These are phyloP conservation scores for Venturia nashicola DNA, from an alignment of 2,329 filamentous ascomycete genomes.

Conservation along the genomic window DNA sequence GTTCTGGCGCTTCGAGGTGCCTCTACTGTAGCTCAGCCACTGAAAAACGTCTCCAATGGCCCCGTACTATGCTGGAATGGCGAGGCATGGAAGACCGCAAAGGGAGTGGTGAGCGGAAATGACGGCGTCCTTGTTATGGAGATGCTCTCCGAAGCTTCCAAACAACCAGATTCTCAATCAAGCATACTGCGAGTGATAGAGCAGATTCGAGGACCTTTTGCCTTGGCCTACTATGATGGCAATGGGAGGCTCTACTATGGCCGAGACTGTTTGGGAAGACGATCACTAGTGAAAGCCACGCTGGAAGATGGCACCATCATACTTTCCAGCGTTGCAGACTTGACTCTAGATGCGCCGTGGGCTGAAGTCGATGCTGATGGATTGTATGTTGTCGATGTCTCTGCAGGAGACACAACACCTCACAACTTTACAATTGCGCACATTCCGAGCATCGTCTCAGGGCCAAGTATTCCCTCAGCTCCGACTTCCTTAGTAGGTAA, in stretches of 20 bases:
- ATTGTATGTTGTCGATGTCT: conserved; percentile 44
- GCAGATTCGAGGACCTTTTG: conserved; percentile 57
- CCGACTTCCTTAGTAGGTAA: not conserved
- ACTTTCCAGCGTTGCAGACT: conserved; percentile 60
- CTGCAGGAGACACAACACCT: not conserved
- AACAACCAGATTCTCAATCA: conserved; percentile 8
- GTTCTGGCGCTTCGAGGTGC: conserved; percentile 83
- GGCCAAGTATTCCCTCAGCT: not conserved
- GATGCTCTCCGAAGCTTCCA: conserved; percentile 33
- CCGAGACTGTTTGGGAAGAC: conserved; percentile 73
- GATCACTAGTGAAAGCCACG: conserved; percentile 53
- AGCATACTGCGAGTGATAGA: conserved; percentile 17
- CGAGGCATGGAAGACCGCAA: conserved; percentile 72
- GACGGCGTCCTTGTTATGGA: conserved; percentile 63
- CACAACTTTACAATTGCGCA: not conserved
- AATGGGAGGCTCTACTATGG: conserved; percentile 62
- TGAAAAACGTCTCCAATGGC: conserved; percentile 42
- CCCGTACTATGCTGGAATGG: conserved; percentile 93
- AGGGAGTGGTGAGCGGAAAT: conserved; percentile 52
- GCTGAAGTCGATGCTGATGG: conserved; percentile 75
- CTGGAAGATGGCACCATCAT: conserved; percentile 32
- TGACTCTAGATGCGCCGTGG: conserved; percentile 38
- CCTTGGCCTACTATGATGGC: conserved; percentile 73
- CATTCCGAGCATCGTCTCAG: not conserved
- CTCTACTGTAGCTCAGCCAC: conserved; percentile 59